Conservation (phyloP, 73 alveolate species). For the Tetrahymena thermophila region DNA sequence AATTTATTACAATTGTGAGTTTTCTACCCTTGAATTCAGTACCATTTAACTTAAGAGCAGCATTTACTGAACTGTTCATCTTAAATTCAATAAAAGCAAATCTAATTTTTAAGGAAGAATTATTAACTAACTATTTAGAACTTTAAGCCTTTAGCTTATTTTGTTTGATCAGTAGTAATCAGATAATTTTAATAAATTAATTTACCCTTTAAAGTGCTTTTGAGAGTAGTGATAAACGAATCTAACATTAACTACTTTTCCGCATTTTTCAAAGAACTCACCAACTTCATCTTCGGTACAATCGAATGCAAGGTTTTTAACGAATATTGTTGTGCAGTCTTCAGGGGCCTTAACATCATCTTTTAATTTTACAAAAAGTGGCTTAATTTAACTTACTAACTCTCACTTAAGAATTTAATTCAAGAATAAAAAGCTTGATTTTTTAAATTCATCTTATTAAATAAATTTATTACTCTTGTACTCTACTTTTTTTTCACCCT, state of each 20-base stretch:
- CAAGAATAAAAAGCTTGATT: slow-evolving; percentile 6
- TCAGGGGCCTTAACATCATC: slow-evolving; percentile 59
- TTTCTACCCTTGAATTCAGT: background rate
- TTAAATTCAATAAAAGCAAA: background rate
- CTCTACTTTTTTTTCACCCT: slow-evolving; percentile 12
- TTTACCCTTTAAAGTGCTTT: slow-evolving; percentile 71
- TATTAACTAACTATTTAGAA: background rate
- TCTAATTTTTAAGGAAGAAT: background rate
- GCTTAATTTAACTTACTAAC: background rate
- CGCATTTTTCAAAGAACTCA: slow-evolving; percentile 80
- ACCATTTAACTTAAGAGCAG: background rate
- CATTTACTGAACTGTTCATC: background rate
- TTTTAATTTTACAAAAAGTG: background rate
- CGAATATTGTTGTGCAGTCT: slow-evolving; percentile 78
- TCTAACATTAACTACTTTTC: slow-evolving; percentile 70
- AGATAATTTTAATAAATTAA: background rate
- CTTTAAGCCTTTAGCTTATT: background rate
- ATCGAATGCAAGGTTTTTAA: slow-evolving; percentile 80
- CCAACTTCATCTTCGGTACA: slow-evolving; percentile 86
- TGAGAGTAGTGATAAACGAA: slow-evolving; percentile 69
- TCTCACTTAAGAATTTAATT: background rate
- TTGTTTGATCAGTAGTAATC: background rate
- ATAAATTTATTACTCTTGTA: slow-evolving; percentile 4
- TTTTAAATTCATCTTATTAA: background rate
- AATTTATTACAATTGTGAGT: background rate